Base-by-base conservation (phyloP, 306 rosid genomes). In the Acacia confusa region DNA sequence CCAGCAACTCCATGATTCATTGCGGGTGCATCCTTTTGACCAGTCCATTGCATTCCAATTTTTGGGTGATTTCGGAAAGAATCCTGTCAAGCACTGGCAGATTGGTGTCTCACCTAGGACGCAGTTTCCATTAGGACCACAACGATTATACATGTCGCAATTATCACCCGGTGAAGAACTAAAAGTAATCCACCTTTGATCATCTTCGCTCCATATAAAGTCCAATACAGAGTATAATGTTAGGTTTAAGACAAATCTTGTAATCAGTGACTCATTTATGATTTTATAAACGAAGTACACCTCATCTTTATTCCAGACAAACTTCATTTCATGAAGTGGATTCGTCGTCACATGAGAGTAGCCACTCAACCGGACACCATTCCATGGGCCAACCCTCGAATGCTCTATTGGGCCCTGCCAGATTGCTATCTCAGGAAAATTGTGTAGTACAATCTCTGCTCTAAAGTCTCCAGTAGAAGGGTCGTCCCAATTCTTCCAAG, bases 351-450 rank as follows among this genome's bases (percentile, higher is more conserved):
- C 32, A 9, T 22, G 7, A 24, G 32, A 2, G 2, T 7, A 0
- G 32, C 65, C 32, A 24, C 32, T 58, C 7, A 80, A 25, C 20
- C 9, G 81, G 81, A 24, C 57, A 78, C 9, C 65, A 58, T 58
- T 58, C 65, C 65, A 58, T 0, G 30, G 7, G 65, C 65, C 65
- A 0, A 2, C 25, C 10, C 70, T 47, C 36, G 0, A 27, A 76
- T 17, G 27, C 70, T 65, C 30, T 36, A 1, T 22, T 4, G 77
- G 57, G 40, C 85, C 50, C 65, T 16, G 30, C 47, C 24, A 14
- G 83, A 0, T 2, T 66, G 61, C 84, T 36, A 6, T 6, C 84
- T 36, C 40, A 36, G 40, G 40, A 36, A 5, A 36, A 36, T 36
- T 36, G 40, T 36, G 40, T 6, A 36, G 40, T 1, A 36, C 0